Conservation (phyloP, 73 alveolate species). For the Urostyla sp. region DNA sequence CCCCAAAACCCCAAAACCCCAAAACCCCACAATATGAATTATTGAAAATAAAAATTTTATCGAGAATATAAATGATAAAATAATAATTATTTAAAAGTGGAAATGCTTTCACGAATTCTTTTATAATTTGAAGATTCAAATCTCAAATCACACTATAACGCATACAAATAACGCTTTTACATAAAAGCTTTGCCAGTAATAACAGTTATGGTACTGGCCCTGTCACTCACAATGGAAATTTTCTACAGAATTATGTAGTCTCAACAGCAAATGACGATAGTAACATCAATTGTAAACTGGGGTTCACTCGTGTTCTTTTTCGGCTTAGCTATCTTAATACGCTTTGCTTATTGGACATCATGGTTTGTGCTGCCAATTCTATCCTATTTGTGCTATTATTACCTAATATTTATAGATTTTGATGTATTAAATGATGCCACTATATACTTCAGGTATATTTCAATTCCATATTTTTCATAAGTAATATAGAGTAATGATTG, state of each 20-base stretch:
- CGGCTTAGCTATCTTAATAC: not conserved
- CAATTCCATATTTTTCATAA: not conserved
- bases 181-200: constrained; percentile 24
- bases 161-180: not conserved
- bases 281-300: constrained; percentile 32
- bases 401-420: constrained; percentile 37
- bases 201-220: not conserved
- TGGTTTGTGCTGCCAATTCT: constrained; percentile 28
- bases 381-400: constrained; percentile 7
- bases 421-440: not conserved
- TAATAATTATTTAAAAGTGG: not conserved
- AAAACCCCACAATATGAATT: not conserved
- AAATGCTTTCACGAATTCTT: not conserved
- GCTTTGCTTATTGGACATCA: not conserved
- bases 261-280: not conserved
- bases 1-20: not conserved
- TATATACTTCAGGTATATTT: constrained; percentile 20
- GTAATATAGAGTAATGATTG: constrained; percentile 9
- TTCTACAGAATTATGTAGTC: not conserved
- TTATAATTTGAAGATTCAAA: not conserved
- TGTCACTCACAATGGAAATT: not conserved
- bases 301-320: not conserved
- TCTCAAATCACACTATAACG: not conserved
- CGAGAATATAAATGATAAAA: too few relatives aligned
- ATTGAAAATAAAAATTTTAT: not conserved